Evolutionary conservation across 2,329 filamentous ascomycete species (phyloP), one percentile per base, ranked within the genome.

Genomic region (Torrubiella hemipterigena): DNA sequence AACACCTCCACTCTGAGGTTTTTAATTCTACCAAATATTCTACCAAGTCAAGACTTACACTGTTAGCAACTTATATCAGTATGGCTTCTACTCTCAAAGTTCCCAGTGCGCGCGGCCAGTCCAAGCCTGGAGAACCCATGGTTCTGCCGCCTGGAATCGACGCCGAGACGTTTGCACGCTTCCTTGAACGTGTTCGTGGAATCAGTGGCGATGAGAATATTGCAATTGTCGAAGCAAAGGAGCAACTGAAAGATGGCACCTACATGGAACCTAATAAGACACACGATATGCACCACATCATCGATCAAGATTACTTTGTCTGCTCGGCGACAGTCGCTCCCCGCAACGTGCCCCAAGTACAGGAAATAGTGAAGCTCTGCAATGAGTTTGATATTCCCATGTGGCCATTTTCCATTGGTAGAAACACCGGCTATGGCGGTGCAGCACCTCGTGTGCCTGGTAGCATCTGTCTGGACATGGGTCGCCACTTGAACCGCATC

Each of bases 341-440:
- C 4, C 38, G 47, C 5, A 43, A 51, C 17, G 55, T 58, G 5
- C 8, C 47, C 24, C 62, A 69, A 30, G 63, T 67, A 4, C 65
- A 68, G 45, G 44, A 44, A 2, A 48, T 68, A 17, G 56, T 67
- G 21, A 50, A 47, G 25, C 55, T 59, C 45, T 58, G 57, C 19
- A 67, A 68, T 39, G 49, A 61, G 29, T 55, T 54, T 36, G 41
- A 49, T 6, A 56, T 66, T 3, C 63, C 65, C 2, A 47, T 68
- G 25, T 69, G 61, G 44, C 63, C 64, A 8, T 61, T 65, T 37
- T 63, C 58, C 3, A 59, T 65, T 38, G 63, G 65, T 1, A 49
- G 63, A 22, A 67, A 68, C 33, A 50, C 67, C 3, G 69, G 67
- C 12, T 71, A 71, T 34, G 67, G 68, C 17, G 67, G 67, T n/a